phyloP scores from a whole-genome alignment of 1,139 yeast genomes.

The Geotrichum cucujoidarum region DNA sequence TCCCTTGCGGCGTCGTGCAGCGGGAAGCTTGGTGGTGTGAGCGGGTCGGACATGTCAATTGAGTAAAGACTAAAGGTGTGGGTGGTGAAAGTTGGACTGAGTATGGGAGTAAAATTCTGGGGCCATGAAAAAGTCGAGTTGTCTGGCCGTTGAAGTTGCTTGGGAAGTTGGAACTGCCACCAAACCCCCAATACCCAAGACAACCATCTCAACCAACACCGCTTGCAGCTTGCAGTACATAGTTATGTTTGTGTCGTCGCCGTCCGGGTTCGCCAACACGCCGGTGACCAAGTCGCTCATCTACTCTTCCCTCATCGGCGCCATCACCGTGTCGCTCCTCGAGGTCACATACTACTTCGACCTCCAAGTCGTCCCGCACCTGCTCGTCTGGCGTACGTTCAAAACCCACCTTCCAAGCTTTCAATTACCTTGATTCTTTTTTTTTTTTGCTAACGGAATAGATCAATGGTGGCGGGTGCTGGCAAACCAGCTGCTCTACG shows the following conservation, averaged over 20 bases:
- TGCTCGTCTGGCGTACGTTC: constrained; percentile 45
- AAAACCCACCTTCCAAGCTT: not conserved
- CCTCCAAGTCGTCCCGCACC: constrained; percentile 55
- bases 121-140: not conserved
- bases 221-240: not conserved
- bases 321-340: constrained; percentile 52
- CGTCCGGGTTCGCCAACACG: constrained; percentile 56
- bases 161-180: too few relatives aligned
- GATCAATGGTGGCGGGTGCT: constrained; percentile 63
- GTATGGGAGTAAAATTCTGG: not conserved
- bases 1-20: constrained; percentile 60
- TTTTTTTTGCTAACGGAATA: constrained; percentile 8
- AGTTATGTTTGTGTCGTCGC: constrained; percentile 39
- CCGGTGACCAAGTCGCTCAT: constrained; percentile 53
- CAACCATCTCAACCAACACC: too few relatives aligned
- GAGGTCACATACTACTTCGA: constrained; percentile 52
- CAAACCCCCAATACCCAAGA: too few relatives aligned
- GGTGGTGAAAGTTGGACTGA: not conserved
- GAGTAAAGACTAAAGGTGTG: not conserved
- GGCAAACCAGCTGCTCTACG: constrained; percentile 52
- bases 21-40: constrained; percentile 22
- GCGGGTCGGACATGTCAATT: constrained; percentile 15
- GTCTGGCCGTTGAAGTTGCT: too few relatives aligned
- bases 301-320: constrained; percentile 41
- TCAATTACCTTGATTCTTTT: not conserved